Evolutionary conservation across 208 protist species (phyloP).

Genomic region (Vickermania ingenoplastis): DNA sequence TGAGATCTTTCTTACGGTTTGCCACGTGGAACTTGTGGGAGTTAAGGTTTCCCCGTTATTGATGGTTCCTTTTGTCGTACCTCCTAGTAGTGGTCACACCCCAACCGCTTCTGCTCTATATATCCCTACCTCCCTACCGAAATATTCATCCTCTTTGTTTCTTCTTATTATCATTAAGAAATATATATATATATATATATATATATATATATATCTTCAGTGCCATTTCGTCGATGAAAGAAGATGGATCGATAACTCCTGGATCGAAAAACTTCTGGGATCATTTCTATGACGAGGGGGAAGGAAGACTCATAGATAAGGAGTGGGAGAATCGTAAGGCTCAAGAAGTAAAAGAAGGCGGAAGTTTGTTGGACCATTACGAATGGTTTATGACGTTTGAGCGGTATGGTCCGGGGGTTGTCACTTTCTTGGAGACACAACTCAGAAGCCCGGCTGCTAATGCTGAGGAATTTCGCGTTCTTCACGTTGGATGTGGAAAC

Average conservation of each 20-base stretch:
- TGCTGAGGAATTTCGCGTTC: conserved; percentile 7
- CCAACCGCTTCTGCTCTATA: too few relatives aligned
- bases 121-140: too few relatives aligned
- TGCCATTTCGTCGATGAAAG: too few relatives aligned
- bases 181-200: too few relatives aligned
- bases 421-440: conserved; percentile 2
- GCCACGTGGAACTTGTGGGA: too few relatives aligned
- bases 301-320: conserved; percentile 21
- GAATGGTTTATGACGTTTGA: conserved; percentile 61
- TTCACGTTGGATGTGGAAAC: conserved; percentile 58
- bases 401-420: conserved; percentile 20
- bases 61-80: too few relatives aligned
- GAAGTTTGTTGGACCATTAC: conserved; percentile 46
- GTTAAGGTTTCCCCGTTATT: too few relatives aligned
- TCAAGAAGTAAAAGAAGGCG: conserved; percentile 14
- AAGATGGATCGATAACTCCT: conserved; percentile 21
- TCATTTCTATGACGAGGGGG: conserved; percentile 39
- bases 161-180: too few relatives aligned
- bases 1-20: too few relatives aligned
- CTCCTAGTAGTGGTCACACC: too few relatives aligned
- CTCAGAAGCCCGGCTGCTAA: neutral
- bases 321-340: conserved; percentile 17
- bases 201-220: too few relatives aligned
- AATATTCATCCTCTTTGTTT: too few relatives aligned
- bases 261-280: conserved; percentile 42